A percentile compares a stretch with the other conserved stretches of the same genome.
phyloP scores from a whole-genome alignment of 169 alveolate genomes.

The Perkinsus marinus region DNA sequence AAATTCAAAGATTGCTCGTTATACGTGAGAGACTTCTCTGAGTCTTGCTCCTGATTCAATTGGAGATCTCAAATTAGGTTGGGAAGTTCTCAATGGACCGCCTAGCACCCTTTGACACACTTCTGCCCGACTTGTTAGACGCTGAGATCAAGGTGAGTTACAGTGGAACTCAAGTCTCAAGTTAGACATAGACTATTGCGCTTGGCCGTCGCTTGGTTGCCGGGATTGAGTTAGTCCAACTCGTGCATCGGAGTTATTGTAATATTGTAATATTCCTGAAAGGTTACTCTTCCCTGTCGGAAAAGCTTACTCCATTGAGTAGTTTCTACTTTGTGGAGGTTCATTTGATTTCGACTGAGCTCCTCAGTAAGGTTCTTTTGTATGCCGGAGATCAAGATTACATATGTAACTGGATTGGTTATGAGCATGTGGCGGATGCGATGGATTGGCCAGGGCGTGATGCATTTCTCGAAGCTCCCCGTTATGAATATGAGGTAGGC shows the following conservation, averaged over 20 bases:
- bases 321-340: too few species aligned
- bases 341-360: too few species aligned
- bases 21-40: neutral
- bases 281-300: too few species aligned
- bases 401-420: neutral
- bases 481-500: neutral
- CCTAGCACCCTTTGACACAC: neutral
- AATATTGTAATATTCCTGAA: too few species aligned
- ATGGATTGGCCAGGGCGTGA: neutral
- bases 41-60: neutral
- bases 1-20: neutral
- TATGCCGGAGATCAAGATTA: neutral
- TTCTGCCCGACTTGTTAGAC: neutral
- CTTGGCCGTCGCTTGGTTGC: too few species aligned
- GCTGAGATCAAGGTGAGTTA: neutral
- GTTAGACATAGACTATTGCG: too few species aligned
- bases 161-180: too few species aligned
- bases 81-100: neutral
- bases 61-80: neutral
- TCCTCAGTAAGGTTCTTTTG: neutral
- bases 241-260: too few species aligned
- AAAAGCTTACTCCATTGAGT: too few species aligned
- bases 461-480: neutral
- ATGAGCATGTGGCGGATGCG: neutral
- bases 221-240: too few species aligned